Evolutionary conservation across 306 rosid genomes (phyloP), one percentile per base, ranked within the genome.

Genomic region (Herpetospermum pedunculosum): DNA sequence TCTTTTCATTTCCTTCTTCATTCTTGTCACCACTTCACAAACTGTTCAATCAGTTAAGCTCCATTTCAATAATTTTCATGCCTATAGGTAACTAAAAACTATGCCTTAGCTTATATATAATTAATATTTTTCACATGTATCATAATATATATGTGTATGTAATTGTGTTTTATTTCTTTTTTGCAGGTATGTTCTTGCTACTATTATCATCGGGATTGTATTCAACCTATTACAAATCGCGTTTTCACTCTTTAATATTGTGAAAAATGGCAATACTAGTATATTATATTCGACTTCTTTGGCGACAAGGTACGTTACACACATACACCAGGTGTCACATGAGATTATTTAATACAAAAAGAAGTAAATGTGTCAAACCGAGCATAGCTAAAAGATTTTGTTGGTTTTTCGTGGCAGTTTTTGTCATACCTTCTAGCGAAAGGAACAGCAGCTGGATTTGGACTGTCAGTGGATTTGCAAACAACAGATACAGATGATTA

Each of bases 221-320:
- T 83, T 85, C 43, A 77, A 58, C 73, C 75, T 84, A 29, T 2
- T 89, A 6, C 97, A 91, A 80, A 62, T 84, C 59, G 87, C 70
- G 10, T 28, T 84, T 63, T 77, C 96, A 43, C 73, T 87, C 79
- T 74, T 58, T 73, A 60, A 15, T 2, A 30, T 77, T 16, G 29
- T 83, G 4, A 62, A 75, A 6, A 77, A 57, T 0, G 79, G 85
- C 8, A 49, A 78, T 5, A 72, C 53, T 50, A 77, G 79, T 59
- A 58, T 78, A 43, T 21, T 83, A n/a, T n/a, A 0, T 70, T 89
- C 69, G 86, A 88, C 44, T 91, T 91, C 77, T 89, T 70, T 48
- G 91, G 92, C 32, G 96, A 87, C 68, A 86, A 87, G 92, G 97
- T 91, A 75, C 59, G n/a, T n/a, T n/a, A n/a, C n/a, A n/a, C n/a